phyloP scores from a whole-genome alignment of 2,329 filamentous ascomycete species.

The Talaromyces marneffei region DNA sequence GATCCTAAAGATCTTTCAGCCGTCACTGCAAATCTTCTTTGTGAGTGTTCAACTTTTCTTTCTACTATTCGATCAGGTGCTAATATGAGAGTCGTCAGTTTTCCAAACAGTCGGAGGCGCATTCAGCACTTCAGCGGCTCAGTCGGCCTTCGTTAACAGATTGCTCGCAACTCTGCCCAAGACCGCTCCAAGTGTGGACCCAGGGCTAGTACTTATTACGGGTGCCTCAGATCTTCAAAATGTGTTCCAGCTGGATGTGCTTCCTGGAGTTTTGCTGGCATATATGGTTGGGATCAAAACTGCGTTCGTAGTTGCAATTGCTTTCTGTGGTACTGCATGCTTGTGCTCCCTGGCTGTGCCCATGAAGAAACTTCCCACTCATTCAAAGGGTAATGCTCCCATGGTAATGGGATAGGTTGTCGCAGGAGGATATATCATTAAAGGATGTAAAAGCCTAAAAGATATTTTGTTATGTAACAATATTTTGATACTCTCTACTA shows the following conservation, averaged over 20 bases:
- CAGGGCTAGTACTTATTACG: neutral
- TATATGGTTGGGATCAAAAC: conserved; percentile 11
- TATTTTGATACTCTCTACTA: neutral
- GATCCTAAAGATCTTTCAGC: conserved; percentile 23
- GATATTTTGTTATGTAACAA: neutral
- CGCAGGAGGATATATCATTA: neutral
- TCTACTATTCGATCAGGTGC: neutral
- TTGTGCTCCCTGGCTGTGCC: neutral
- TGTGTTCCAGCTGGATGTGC: neutral
- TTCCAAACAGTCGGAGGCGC: conserved; percentile 28
- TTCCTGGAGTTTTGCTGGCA: conserved; percentile 4
- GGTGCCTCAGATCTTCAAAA: conserved; percentile 6
- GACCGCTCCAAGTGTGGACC: neutral
- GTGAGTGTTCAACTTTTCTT: neutral
- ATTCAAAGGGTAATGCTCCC: neutral
- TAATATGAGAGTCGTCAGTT: conserved; percentile 8
- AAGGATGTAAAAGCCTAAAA: neutral
- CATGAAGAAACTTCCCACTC: neutral
- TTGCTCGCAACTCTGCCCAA: conserved; percentile 17
- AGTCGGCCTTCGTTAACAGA: conserved; percentile 16
- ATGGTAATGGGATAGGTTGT: neutral
- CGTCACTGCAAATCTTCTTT: conserved; percentile 22
- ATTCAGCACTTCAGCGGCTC: conserved; percentile 24
- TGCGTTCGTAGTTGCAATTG: conserved; percentile 1
- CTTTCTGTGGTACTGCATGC: neutral